Conservation (phyloP, 2,329 filamentous ascomycete genomes). For the Furcasterigmium furcatum region DNA sequence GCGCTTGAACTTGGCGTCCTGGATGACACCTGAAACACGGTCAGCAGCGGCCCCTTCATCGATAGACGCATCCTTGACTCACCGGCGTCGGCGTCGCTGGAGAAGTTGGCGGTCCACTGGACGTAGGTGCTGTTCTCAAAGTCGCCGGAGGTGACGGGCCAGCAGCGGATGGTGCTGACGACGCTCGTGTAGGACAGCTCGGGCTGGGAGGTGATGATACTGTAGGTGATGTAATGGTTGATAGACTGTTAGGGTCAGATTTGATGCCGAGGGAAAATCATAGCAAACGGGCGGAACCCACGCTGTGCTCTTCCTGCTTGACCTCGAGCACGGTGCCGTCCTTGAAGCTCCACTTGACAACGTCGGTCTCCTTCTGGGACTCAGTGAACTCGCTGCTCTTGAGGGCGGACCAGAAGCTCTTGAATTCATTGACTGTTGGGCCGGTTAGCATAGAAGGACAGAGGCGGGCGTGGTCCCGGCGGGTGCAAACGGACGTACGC, state of each 20-base stretch:
- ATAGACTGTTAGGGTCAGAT: slow-evolving; percentile 45
- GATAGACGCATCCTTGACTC: slow-evolving; percentile 21
- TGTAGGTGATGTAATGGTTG: slow-evolving; percentile 75
- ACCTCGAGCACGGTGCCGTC: slow-evolving; percentile 67
- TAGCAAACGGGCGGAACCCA: slow-evolving; percentile 30
- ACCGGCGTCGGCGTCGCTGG: slow-evolving; percentile 68
- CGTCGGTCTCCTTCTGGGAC: slow-evolving; percentile 61
- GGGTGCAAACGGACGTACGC: slow-evolving; percentile 23
- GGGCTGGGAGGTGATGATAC: slow-evolving; percentile 63
- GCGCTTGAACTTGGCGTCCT: slow-evolving; percentile 75
- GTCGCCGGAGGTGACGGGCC: slow-evolving; percentile 63
- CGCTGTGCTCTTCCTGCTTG: slow-evolving; percentile 74
- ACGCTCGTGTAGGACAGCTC: slow-evolving; percentile 64
- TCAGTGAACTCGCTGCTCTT: slow-evolving; percentile 61
- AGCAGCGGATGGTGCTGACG: slow-evolving; percentile 63
- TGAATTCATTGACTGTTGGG: slow-evolving; percentile 53
- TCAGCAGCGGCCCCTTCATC: no score
- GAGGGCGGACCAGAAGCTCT: slow-evolving; percentile 64
- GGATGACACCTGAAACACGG: slow-evolving; percentile 57
- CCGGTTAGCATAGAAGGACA: not conserved
- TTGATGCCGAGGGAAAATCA: no score
- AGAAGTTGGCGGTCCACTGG: slow-evolving; percentile 68
- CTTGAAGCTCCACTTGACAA: slow-evolving; percentile 69
- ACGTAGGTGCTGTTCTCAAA: slow-evolving; percentile 63
- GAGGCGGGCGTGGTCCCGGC: no score